Evolutionary conservation across 2,329 filamentous ascomycete species (phyloP).

Genomic region (Aspergillus jensenii): DNA sequence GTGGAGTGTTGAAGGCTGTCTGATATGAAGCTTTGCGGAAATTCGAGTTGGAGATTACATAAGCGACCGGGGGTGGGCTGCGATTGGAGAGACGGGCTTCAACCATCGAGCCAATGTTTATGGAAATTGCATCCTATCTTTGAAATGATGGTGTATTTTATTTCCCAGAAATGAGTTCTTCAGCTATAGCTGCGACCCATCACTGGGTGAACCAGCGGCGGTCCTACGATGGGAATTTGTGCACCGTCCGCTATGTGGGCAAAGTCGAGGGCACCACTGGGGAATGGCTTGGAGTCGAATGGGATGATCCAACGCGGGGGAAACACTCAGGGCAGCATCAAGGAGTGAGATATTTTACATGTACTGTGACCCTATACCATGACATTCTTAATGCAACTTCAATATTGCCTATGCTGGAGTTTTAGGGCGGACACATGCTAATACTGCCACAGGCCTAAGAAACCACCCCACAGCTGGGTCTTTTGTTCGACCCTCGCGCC

Average conservation of each 20-base stretch:
- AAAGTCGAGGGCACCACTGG: slow-evolving; percentile 72
- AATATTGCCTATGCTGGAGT: not conserved
- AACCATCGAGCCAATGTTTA: not conserved
- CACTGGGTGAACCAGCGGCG: slow-evolving; percentile 69
- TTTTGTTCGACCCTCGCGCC: slow-evolving; percentile 77
- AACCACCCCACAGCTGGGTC: slow-evolving; percentile 72
- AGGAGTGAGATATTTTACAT: slow-evolving; percentile 77
- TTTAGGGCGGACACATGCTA: slow-evolving; percentile 11
- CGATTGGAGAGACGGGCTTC: slow-evolving; percentile 9
- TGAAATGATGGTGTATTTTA: not conserved
- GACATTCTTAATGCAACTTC: not conserved
- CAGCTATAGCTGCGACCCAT: not conserved
- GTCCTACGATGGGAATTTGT: slow-evolving; percentile 73
- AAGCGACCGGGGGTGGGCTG: slow-evolving; percentile 15
- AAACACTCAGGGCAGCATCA: slow-evolving; percentile 88
- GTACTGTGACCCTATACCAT: slow-evolving; percentile 47
- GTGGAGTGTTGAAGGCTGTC: slow-evolving; percentile 10
- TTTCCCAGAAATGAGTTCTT: not conserved
- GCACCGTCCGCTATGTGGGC: slow-evolving; percentile 83
- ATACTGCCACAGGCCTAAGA: slow-evolving; percentile 52
- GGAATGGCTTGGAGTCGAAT: slow-evolving; percentile 91
- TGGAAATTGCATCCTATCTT: slow-evolving; percentile 1
- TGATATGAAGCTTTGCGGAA: slow-evolving; percentile 15
- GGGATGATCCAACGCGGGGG: slow-evolving; percentile 82
- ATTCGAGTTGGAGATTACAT: slow-evolving; percentile 25